Percentiles rank a stretch among this genome's conserved stretches.
Conservation (phyloP, 768 basidiomycete genomes). For the Lyophyllum semitale region DNA sequence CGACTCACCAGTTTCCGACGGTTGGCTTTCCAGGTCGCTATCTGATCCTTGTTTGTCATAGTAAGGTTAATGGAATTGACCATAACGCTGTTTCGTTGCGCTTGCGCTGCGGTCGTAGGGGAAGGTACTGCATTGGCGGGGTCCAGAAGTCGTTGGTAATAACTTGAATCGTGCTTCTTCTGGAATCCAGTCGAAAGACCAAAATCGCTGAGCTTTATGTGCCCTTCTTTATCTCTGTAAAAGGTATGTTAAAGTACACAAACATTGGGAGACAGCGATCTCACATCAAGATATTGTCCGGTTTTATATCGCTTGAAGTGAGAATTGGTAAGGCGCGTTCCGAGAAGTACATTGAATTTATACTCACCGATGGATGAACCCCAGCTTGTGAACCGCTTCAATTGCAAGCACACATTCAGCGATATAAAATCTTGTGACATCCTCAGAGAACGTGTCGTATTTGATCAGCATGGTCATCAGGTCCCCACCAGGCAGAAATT, state of each 20-base stretch:
- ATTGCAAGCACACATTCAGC: constrained; percentile 98
- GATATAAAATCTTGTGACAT: constrained; percentile 97
- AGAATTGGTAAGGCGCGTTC: constrained; percentile 1
- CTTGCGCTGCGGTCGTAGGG: constrained; percentile 40
- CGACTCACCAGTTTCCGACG: constrained; percentile 84
- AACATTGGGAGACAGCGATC: constrained; percentile 37
- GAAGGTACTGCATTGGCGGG: constrained; percentile 51
- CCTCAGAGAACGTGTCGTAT: constrained; percentile 98
- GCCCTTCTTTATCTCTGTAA: constrained; percentile 83
- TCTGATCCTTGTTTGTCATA: constrained; percentile 90
- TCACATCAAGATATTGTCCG: constrained; percentile 82
- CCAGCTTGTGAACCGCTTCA: constrained; percentile 94
- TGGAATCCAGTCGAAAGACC: constrained; percentile 99
- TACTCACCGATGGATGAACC: constrained; percentile 92
- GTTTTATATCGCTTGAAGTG: constrained; percentile 87
- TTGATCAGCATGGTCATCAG: constrained; percentile 99
- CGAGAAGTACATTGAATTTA: background rate
- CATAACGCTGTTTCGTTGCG: constrained; percentile 90
- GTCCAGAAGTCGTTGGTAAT: constrained; percentile 89
- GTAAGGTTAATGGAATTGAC: constrained; percentile 97
- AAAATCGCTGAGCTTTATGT: constrained; percentile 98
- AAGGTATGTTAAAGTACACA: background rate
- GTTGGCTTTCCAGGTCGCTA: constrained; percentile 99
- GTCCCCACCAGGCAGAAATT: constrained; percentile 97
- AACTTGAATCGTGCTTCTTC: constrained; percentile 94